phyloP scores from a whole-genome alignment of 2,329 filamentous ascomycete species.

The Aureobasidium sp. region DNA sequence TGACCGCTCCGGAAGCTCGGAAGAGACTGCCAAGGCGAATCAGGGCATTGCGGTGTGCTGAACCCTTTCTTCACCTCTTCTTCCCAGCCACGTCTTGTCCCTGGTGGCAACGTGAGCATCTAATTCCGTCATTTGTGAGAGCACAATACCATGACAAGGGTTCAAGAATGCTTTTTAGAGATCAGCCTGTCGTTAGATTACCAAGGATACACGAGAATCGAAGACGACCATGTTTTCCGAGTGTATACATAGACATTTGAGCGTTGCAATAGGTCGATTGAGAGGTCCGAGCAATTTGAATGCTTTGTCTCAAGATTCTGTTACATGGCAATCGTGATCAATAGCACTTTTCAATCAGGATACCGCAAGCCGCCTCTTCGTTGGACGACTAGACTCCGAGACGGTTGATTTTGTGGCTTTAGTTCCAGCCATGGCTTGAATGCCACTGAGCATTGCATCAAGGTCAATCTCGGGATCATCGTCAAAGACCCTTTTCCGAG shows the following conservation, averaged over 20 bases:
- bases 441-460: conserved; percentile 1
- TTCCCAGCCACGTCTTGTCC: not conserved
- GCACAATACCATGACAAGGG: too few species aligned
- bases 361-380: not conserved
- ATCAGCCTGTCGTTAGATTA: too few species aligned
- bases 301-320: too few species aligned
- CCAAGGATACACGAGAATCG: too few species aligned
- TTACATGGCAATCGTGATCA: too few species aligned
- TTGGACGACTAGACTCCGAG: not conserved
- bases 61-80: not conserved
- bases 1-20: not conserved
- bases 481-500: not conserved
- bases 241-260: too few species aligned
- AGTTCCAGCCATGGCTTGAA: conserved; percentile 3
- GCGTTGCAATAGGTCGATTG: too few species aligned
- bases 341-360: too few species aligned
- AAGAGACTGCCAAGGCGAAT: not conserved
- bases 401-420: not conserved
- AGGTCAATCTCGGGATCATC: conserved; percentile 13
- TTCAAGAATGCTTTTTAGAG: too few species aligned
- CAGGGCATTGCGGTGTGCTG: not conserved
- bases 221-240: too few species aligned
- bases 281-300: too few species aligned
- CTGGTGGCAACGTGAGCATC: not conserved
- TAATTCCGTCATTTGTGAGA: not conserved